phyloP scores from a whole-genome alignment of 306 rosid species.

The Hylodesmum podocarpum region DNA sequence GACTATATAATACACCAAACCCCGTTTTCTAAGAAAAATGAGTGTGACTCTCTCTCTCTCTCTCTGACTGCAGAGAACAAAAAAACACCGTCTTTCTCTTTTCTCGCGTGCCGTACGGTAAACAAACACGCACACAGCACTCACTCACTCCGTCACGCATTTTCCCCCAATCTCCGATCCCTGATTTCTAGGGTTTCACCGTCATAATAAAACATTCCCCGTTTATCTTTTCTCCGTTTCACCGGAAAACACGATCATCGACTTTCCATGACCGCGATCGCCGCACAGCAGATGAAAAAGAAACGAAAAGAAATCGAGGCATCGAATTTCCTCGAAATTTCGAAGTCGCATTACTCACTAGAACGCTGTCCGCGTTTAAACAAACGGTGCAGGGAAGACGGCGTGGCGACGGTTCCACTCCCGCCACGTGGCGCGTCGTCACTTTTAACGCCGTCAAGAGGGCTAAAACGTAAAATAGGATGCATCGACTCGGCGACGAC shows the following conservation, averaged over 20 bases:
- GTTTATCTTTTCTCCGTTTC: background rate
- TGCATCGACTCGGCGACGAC: constrained; percentile 71
- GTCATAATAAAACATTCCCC: too few relatives aligned
- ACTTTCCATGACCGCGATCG: background rate
- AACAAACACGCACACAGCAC: background rate
- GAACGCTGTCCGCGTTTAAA: constrained; percentile 64
- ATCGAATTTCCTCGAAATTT: constrained; percentile 32
- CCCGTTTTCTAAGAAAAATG: background rate
- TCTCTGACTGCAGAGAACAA: background rate
- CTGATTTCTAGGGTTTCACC: background rate
- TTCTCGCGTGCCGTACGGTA: constrained; percentile 22
- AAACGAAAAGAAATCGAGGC: constrained; percentile 69
- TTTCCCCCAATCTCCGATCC: constrained; percentile 1
- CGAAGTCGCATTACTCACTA: constrained; percentile 54
- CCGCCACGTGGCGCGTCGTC: constrained; percentile 60
- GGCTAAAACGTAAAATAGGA: constrained; percentile 79
- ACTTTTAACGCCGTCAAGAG: constrained; percentile 54
- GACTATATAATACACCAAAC: background rate
- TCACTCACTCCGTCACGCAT: background rate
- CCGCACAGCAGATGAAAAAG: constrained; percentile 57
- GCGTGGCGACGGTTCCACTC: constrained; percentile 76
- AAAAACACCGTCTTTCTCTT: constrained; percentile 7
- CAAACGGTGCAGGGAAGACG: constrained; percentile 69
- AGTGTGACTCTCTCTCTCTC: too few relatives aligned
- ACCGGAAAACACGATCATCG: background rate